phyloP scores from a whole-genome alignment of 306 rosid genomes.

The Lithocarpus polystachyus region DNA sequence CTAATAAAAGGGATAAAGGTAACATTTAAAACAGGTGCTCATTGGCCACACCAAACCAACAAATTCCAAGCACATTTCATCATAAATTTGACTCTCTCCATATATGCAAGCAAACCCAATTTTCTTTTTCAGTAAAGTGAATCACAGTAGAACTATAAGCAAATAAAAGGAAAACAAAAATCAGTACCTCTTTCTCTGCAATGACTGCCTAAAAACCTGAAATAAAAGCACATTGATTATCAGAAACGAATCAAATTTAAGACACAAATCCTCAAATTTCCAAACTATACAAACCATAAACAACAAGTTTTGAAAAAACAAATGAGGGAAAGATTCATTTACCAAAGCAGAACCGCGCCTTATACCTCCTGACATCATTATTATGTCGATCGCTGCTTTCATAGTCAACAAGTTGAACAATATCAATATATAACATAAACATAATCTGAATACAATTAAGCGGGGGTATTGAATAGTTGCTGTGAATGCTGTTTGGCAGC shows the following conservation, averaged over 20 bases:
- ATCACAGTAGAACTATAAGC: too few species aligned
- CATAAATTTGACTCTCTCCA: neutral
- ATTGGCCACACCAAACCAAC: neutral
- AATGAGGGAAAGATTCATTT: neutral
- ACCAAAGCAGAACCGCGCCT: constrained; percentile 51
- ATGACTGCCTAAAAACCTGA: constrained; percentile 42
- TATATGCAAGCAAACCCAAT: neutral
- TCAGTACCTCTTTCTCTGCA: constrained; percentile 55
- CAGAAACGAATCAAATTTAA: constrained; percentile 1
- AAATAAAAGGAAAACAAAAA: neutral
- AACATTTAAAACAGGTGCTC: too few species aligned
- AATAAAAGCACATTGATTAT: neutral
- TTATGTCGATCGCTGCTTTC: constrained; percentile 18
- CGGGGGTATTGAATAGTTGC: neutral
- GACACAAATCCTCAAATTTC: constrained; percentile 1
- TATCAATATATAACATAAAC: neutral
- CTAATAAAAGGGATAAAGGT: too few species aligned
- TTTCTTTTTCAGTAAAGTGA: neutral
- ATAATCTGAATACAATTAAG: neutral
- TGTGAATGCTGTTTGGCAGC: neutral
- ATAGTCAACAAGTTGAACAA: constrained; percentile 4
- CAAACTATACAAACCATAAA: neutral
- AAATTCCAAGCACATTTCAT: neutral
- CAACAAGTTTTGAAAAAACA: neutral
- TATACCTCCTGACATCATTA: constrained; percentile 50